Percentiles rank a stretch among this genome's conserved stretches.
Conservation (phyloP, 441 rosid species). For the Pelargonium australe region DNA sequence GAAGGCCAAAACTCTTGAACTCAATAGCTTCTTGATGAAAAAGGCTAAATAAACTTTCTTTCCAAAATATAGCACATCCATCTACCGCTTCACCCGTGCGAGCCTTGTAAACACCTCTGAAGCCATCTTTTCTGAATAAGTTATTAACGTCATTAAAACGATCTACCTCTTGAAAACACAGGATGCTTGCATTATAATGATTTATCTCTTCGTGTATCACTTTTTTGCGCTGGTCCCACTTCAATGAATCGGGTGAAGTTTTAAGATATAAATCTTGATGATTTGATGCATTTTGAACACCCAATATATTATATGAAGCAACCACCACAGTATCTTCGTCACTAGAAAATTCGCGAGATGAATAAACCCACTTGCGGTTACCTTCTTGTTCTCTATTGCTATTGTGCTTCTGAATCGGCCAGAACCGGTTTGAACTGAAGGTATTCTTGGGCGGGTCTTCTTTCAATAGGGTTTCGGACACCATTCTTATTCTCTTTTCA, state of each 20-base stretch:
- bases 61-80: constrained; percentile 95
- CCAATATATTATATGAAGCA: constrained; percentile 80
- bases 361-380: constrained; percentile 61
- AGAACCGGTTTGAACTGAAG: constrained; percentile 27
- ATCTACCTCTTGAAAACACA: constrained; percentile 97
- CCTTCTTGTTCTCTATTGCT: constrained; percentile 21
- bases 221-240: constrained; percentile 68
- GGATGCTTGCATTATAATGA: constrained; percentile 58
- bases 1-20: constrained; percentile 74
- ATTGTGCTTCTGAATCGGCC: constrained; percentile 24
- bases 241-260: constrained; percentile 44
- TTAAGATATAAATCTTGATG: constrained; percentile 66
- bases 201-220: constrained; percentile 61
- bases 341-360: constrained; percentile 37
- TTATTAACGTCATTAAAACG: constrained; percentile 57
- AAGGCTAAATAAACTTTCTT: constrained; percentile 50
- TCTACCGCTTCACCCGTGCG: constrained; percentile 86
- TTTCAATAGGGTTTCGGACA: constrained; percentile 28
- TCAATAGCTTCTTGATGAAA: constrained; percentile 74
- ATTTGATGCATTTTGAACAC: constrained; percentile 69
- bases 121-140: constrained; percentile 57
- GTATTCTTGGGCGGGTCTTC: constrained; percentile 20
- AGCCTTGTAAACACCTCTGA: constrained; percentile 74
- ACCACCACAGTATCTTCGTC: constrained; percentile 62
- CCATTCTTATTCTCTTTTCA: constrained; percentile 24